These are phyloP conservation scores for Aureobasidium sp. DNA, from an alignment of 2,329 filamentous ascomycete genomes.

Conservation along the genomic window DNA sequence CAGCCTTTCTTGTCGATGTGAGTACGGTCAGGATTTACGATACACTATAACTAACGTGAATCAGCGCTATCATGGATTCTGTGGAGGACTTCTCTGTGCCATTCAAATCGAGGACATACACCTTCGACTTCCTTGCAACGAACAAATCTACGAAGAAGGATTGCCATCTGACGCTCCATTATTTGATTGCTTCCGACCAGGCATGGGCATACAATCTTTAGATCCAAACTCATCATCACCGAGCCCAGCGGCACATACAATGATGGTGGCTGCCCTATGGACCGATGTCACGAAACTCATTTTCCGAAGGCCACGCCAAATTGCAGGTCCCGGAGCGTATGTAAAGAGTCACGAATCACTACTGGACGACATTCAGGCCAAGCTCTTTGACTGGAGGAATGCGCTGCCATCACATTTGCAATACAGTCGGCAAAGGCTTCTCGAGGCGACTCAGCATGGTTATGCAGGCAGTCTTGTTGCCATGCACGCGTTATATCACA, in stretches of 20 bases:
- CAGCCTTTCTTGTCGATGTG: slow-evolving; percentile 61
- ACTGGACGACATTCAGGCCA: slow-evolving; percentile 45
- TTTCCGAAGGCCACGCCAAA: slow-evolving; percentile 44
- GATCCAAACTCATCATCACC: neutral
- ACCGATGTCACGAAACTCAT: slow-evolving; percentile 56
- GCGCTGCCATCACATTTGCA: slow-evolving; percentile 50
- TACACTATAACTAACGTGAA: slow-evolving; percentile 21
- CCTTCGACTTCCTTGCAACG: slow-evolving; percentile 57
- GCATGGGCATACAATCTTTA: neutral
- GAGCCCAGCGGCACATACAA: slow-evolving; percentile 15
- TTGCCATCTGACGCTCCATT: slow-evolving; percentile 51
- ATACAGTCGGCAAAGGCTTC: slow-evolving; percentile 52
- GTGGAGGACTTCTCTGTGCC: slow-evolving; percentile 43
- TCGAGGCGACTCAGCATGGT: slow-evolving; percentile 46
- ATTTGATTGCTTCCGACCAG: slow-evolving; percentile 40
- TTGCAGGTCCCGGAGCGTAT: slow-evolving; percentile 35
- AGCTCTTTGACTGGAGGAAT: slow-evolving; percentile 52
- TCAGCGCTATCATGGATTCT: slow-evolving; percentile 53
- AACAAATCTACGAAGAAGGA: slow-evolving; percentile 56
- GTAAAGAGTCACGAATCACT: slow-evolving; percentile 44
- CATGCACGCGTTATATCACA: slow-evolving; percentile 61
- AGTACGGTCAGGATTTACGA: slow-evolving; percentile 33
- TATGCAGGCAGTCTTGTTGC: slow-evolving; percentile 55
- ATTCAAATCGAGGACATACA: slow-evolving; percentile 60
- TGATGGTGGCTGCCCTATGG: slow-evolving; percentile 50